phyloP scores from a whole-genome alignment of 805 yeast species.

The Ogataea angusta region DNA sequence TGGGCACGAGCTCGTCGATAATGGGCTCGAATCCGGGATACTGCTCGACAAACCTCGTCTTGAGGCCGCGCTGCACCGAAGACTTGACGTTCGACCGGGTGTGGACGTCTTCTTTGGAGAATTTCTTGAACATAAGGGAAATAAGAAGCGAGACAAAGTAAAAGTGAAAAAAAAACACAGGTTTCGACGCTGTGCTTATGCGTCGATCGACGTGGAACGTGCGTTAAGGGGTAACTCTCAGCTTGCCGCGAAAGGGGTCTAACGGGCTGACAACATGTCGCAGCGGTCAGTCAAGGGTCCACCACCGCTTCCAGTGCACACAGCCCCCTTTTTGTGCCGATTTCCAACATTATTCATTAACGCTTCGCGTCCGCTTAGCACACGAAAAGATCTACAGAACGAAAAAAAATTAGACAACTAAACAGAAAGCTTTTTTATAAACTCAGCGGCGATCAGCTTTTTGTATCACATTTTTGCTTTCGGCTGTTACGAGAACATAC shows the following conservation, averaged over 20 bases:
- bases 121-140: slow-evolving; percentile 38
- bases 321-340: too few species aligned
- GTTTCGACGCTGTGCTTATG: not conserved
- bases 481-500: not conserved
- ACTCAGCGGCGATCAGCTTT: not conserved
- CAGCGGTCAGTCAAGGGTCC: too few species aligned
- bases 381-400: slow-evolving; percentile 5
- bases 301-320: too few species aligned
- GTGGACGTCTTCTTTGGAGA: slow-evolving; percentile 82
- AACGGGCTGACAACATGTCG: too few species aligned
- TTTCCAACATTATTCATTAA: not conserved
- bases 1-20: slow-evolving; percentile 82
- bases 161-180: not conserved
- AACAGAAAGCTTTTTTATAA: slow-evolving; percentile 10
- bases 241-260: too few species aligned
- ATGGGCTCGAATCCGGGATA: slow-evolving; percentile 72
- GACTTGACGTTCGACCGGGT: slow-evolving; percentile 90
- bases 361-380: not conserved
- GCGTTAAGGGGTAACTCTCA: too few species aligned
- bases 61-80: slow-evolving; percentile 89
- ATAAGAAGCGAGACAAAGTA: not conserved
- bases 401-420: slow-evolving; percentile 15
- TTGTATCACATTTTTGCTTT: not conserved
- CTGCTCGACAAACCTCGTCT: slow-evolving; percentile 66
- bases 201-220: slow-evolving; percentile 1